Evolutionary conservation across 2,329 filamentous ascomycete species (phyloP).

Genomic region (Diaporthe amygdali): DNA sequence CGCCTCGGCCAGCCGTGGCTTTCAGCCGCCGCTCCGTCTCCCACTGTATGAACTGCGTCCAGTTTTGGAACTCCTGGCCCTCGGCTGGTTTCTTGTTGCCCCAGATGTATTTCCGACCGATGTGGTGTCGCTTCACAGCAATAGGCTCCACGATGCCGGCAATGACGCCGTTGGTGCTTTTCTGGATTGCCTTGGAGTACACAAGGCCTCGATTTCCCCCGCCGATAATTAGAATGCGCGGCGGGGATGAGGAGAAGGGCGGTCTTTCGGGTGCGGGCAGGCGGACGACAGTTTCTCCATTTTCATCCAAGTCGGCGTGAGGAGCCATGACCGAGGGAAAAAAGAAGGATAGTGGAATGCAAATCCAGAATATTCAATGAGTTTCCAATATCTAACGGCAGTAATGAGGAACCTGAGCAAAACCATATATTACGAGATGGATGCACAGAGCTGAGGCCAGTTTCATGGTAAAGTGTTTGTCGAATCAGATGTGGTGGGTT

Average conservation of each 20-base stretch:
- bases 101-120: conserved; percentile 3
- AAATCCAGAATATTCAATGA: no score
- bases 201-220: background rate
- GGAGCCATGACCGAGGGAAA: background rate
- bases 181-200: conserved; percentile 1
- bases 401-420: no score
- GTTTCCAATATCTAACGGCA: no score
- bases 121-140: background rate
- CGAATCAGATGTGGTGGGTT: no score
- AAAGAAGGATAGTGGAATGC: background rate
- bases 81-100: background rate
- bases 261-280: background rate
- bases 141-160: background rate
- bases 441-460: no score
- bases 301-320: background rate
- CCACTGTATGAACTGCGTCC: background rate
- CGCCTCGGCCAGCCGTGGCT: background rate
- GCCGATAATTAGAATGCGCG: background rate
- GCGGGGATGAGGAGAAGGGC: background rate
- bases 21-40: background rate
- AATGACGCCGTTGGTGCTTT: background rate
- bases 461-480: no score
- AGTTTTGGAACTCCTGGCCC: conserved; percentile 3
- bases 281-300: background rate
- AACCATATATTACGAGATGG: no score